These are phyloP conservation scores for Penicillium sp. DNA, from an alignment of 2,329 filamentous ascomycete species.

Conservation along the genomic window DNA sequence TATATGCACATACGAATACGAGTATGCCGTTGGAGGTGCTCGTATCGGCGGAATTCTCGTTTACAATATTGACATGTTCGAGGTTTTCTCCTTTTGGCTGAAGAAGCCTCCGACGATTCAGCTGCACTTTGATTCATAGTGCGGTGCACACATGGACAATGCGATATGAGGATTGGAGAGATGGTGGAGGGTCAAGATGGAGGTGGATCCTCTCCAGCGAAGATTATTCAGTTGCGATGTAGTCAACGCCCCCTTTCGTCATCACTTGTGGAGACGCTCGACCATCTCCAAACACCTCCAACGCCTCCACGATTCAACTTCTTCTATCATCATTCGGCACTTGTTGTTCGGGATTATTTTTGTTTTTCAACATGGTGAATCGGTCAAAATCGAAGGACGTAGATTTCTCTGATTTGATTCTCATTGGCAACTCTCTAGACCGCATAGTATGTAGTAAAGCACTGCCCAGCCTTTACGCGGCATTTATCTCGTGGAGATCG, in stretches of 20 bases:
- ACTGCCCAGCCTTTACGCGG: too few species aligned
- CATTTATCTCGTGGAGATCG: too few species aligned
- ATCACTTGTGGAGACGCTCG: neutral
- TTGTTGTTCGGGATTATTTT: too few species aligned
- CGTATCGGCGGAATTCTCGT: conserved; percentile 18
- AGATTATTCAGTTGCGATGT: too few species aligned
- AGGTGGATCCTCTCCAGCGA: neutral
- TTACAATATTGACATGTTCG: conserved; percentile 14
- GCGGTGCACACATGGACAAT: neutral
- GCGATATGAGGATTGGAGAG: neutral
- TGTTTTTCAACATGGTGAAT: too few species aligned
- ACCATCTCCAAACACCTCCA: conserved; percentile 1
- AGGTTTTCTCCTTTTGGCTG: conserved; percentile 7
- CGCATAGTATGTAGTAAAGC: too few species aligned
- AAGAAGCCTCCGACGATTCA: neutral
- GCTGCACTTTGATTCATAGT: neutral
- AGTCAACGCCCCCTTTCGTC: too few species aligned
- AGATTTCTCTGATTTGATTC: too few species aligned
- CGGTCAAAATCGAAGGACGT: too few species aligned
- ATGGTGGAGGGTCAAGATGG: neutral
- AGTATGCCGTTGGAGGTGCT: conserved; percentile 20
- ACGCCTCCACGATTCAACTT: neutral
- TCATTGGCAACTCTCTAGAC: too few species aligned
- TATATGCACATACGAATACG: conserved; percentile 13
- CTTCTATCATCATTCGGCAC: neutral